Evolutionary conservation across 2,329 filamentous ascomycete species (phyloP).

Genomic region (Lachnum nothofagi): DNA sequence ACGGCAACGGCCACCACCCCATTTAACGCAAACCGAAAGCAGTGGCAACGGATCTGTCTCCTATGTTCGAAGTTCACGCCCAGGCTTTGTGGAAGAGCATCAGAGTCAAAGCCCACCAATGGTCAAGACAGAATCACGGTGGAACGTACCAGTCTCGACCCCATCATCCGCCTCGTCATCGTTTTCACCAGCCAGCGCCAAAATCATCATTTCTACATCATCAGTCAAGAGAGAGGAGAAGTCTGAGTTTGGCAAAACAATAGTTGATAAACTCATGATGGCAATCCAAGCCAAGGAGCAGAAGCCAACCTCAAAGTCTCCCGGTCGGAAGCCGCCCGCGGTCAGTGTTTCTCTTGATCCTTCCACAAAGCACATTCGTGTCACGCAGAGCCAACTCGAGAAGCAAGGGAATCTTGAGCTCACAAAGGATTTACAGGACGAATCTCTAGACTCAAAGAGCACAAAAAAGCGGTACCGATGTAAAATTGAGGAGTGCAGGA

Average conservation of each 20-base stretch:
- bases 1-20: constrained; percentile 30
- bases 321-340: constrained; percentile 20
- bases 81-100: constrained; percentile 29
- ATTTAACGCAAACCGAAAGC: constrained; percentile 24
- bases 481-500: constrained; percentile 66
- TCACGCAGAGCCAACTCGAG: constrained; percentile 12
- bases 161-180: constrained; percentile 15
- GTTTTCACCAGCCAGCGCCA: constrained; percentile 13
- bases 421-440: constrained; percentile 22
- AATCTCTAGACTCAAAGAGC: constrained; percentile 10
- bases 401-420: constrained; percentile 18
- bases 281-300: constrained; percentile 68
- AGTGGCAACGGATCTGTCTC: constrained; percentile 19
- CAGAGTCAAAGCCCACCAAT: constrained; percentile 28
- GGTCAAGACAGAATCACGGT: constrained; percentile 34
- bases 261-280: constrained; percentile 84
- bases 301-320: constrained; percentile 31
- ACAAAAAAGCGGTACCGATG: constrained; percentile 65
- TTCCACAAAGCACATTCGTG: constrained; percentile 21
- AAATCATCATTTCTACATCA: constrained; percentile 9
- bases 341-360: constrained; percentile 28
- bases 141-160: constrained; percentile 20
- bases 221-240: constrained; percentile 28
- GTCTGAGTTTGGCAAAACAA: constrained; percentile 70
- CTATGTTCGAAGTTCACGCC: constrained; percentile 33